Evolutionary conservation across 1,284 basidiomycete species (phyloP), one percentile per base, ranked within the genome.

Genomic region (Microbotryum lychnidis-dioicae): DNA sequence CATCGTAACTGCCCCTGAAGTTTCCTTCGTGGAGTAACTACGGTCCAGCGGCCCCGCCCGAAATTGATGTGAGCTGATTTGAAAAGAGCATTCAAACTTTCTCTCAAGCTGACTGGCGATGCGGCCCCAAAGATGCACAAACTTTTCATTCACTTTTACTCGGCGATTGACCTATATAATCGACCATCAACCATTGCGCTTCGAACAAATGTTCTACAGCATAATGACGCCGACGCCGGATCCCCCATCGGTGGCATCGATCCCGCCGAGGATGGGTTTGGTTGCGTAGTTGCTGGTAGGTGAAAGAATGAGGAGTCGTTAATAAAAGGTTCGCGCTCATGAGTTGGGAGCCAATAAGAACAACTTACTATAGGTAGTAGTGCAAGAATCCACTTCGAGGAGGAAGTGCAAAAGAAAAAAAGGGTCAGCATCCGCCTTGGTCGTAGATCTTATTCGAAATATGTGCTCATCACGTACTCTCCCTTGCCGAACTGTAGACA

Each of bases 181-280:
- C 31, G 8, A 31, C 31, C 1, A 10, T 31, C 31, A 31, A 9
- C 31, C 31, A 31, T 31, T 9, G 31, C 31, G 27, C 31, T 9
- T 31, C 31, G 9, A 7, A 3, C 31, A 31, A 31, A 31, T 31
- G 31, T 3, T 50, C n/a, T 37, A 69, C 18, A 69, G 63, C 68
- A 69, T 69, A 29, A 69, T 62, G 42, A 69, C 59, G 1, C 64
- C 68, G 12, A 66, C 57, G 5, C 68, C 68, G 9, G 59, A 62
- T 12, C 68, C 62, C 33, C 61, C 58, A 18, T 62, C 62, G 4
- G 25, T 46, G 1, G 53, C 46, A 57, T 68, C 66, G 52, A 69
- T 56, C 1, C 68, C 68, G 37, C 68, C 68, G 12, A 58, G 50
- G 44, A 70, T 67, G 2, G 64, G 67, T 52, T 64, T 57, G 1